Conservation (phyloP, 2,329 filamentous ascomycete genomes). For the Nemania diffusa region DNA sequence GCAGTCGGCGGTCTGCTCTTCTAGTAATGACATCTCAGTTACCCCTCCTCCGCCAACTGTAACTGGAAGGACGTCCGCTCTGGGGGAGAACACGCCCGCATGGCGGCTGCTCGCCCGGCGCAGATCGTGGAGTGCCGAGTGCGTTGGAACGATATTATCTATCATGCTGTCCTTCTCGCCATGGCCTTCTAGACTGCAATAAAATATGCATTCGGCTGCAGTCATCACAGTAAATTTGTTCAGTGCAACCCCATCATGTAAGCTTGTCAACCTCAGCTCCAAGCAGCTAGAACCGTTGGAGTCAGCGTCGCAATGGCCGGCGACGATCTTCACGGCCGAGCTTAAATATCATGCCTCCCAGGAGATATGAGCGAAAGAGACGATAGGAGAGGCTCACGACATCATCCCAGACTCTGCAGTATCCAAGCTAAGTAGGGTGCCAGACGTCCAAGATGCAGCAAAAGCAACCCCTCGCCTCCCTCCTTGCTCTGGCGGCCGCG, state of each 20-base stretch:
- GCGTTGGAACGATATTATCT: constrained; percentile 7
- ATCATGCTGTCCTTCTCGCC: neutral
- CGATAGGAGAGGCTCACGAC: constrained; percentile 6
- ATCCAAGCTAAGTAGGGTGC: neutral
- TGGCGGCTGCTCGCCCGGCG: too few species aligned
- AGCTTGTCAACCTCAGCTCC: constrained; percentile 23
- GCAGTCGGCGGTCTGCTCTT: neutral
- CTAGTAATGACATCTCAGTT: constrained; percentile 15
- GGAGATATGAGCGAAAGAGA: neutral
- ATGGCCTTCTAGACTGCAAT: constrained; percentile 34
- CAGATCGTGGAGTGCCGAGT: neutral
- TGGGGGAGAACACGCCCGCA: neutral
- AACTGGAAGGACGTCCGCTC: constrained; percentile 5
- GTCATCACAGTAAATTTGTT: constrained; percentile 17
- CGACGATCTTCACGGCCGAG: neutral
- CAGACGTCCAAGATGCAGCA: too few species aligned
- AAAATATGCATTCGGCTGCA: constrained; percentile 33
- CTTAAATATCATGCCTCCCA: constrained; percentile 33
- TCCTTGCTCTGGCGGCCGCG: constrained; percentile 33
- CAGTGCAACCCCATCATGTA: constrained; percentile 15
- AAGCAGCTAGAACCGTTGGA: constrained; percentile 3
- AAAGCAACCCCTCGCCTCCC: constrained; percentile 20
- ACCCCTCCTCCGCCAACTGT: constrained; percentile 16
- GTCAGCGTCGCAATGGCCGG: constrained; percentile 12
- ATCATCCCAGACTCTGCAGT: constrained; percentile 1